These are phyloP conservation scores for Prototheca wickerhamii DNA, from an alignment of 163 green algal genomes.

Conservation along the genomic window DNA sequence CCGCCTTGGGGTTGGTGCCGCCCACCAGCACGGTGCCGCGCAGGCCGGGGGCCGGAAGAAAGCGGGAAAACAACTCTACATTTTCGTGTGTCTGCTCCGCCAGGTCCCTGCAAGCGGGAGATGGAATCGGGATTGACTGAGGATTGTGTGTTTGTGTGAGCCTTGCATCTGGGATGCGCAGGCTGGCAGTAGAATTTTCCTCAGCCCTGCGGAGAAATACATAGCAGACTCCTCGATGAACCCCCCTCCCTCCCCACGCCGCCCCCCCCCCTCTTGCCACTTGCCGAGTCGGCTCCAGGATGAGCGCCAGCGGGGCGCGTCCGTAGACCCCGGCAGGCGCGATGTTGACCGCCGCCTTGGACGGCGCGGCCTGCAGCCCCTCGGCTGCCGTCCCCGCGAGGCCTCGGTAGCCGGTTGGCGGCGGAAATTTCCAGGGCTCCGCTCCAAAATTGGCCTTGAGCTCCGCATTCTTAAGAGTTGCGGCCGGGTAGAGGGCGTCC, in stretches of 20 bases:
- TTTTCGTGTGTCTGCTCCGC: conserved; percentile 54
- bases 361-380: conserved; percentile 3
- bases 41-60: conserved; percentile 39
- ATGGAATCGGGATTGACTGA: not conserved
- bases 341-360: too few relatives aligned
- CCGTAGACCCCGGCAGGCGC: too few relatives aligned
- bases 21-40: conserved; percentile 53
- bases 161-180: too few relatives aligned
- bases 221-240: too few relatives aligned
- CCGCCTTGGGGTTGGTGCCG: conserved; percentile 35
- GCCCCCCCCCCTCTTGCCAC: not conserved
- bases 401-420: conserved; percentile 36
- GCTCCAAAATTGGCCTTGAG: conserved; percentile 57
- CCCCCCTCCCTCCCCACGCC: too few relatives aligned
- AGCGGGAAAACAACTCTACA: conserved; percentile 28
- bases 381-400: conserved; percentile 21
- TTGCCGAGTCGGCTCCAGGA: conserved; percentile 54
- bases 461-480: conserved; percentile 74
- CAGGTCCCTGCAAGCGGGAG: conserved; percentile 38
- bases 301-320: conserved; percentile 64
- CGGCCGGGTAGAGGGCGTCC: conserved; percentile 54
- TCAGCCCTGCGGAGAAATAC: too few relatives aligned
- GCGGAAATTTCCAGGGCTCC: conserved; percentile 27
- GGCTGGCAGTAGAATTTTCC: too few relatives aligned
- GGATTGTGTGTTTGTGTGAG: too few relatives aligned